phyloP scores from a whole-genome alignment of 2,329 filamentous ascomycete genomes.

The Aspergillus luchuensis region DNA sequence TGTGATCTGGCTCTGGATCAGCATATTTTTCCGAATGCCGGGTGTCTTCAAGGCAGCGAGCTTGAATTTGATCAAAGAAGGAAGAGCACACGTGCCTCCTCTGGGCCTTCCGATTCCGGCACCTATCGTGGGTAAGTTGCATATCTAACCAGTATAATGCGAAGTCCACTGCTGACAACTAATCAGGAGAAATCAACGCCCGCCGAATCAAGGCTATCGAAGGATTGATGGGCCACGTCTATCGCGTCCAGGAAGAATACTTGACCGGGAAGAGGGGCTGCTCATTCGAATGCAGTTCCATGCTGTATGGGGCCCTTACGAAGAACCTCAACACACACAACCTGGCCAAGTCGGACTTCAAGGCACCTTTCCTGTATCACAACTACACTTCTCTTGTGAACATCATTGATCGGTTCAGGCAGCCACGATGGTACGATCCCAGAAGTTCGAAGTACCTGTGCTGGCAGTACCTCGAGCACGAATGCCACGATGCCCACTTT shows the following conservation, averaged over 20 bases:
- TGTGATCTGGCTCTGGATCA: background rate
- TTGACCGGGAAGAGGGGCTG: background rate
- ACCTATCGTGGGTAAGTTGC: background rate
- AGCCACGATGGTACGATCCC: background rate
- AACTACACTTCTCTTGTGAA: background rate
- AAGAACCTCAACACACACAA: background rate
- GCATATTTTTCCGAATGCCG: background rate
- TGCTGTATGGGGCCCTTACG: background rate
- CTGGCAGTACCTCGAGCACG: background rate
- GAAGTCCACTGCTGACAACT: background rate
- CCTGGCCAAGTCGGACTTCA: background rate
- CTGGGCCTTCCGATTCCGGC: background rate
- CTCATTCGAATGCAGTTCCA: background rate
- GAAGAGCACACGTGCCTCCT: background rate
- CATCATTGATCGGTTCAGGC: background rate
- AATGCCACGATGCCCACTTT: background rate
- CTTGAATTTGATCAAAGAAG: background rate
- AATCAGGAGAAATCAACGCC: background rate
- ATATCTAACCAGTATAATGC: background rate
- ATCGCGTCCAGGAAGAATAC: background rate
- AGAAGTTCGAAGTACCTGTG: background rate
- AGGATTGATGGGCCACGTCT: background rate
- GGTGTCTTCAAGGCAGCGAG: background rate
- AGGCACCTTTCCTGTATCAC: background rate
- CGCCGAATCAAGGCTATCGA: background rate